These are phyloP conservation scores for Penicillium polonicum DNA, from an alignment of 2,329 filamentous ascomycete genomes.

Conservation along the genomic window DNA sequence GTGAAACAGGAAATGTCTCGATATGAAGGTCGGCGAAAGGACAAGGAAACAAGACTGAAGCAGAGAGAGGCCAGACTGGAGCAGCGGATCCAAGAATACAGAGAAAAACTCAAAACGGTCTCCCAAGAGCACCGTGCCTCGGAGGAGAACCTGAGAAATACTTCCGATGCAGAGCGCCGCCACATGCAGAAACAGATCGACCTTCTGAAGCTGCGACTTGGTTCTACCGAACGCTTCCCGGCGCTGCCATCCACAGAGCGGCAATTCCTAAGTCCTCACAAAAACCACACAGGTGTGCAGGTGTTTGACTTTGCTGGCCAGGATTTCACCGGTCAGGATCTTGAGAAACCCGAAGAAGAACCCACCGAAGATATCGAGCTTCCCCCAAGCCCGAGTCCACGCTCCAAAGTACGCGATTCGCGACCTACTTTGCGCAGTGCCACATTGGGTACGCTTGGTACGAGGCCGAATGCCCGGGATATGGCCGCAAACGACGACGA, in stretches of 20 bases:
- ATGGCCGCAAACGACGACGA: constrained; percentile 30
- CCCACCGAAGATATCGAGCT: constrained; percentile 33
- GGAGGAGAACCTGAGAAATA: constrained; percentile 35
- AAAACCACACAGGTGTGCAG: constrained; percentile 32
- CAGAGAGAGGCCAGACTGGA: constrained; percentile 42
- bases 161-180: constrained; percentile 39
- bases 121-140: constrained; percentile 39
- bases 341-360: constrained; percentile 23
- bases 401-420: constrained; percentile 31
- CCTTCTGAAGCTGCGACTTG: constrained; percentile 33
- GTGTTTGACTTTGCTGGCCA: constrained; percentile 15
- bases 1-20: constrained; percentile 45
- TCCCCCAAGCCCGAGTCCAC: constrained; percentile 38
- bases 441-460: constrained; percentile 23
- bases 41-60: constrained; percentile 44
- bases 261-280: constrained; percentile 30
- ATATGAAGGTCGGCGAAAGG: constrained; percentile 44
- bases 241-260: constrained; percentile 21
- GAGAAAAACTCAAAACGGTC: constrained; percentile 37
- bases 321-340: constrained; percentile 26
- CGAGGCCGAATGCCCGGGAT: constrained; percentile 24
- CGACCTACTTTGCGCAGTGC: constrained; percentile 16
- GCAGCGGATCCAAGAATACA: constrained; percentile 41
- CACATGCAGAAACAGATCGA: constrained; percentile 43
- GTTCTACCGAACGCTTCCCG: constrained; percentile 29